phyloP scores from a whole-genome alignment of 2,329 filamentous ascomycete genomes.

The Sporothrix brasiliensis region DNA sequence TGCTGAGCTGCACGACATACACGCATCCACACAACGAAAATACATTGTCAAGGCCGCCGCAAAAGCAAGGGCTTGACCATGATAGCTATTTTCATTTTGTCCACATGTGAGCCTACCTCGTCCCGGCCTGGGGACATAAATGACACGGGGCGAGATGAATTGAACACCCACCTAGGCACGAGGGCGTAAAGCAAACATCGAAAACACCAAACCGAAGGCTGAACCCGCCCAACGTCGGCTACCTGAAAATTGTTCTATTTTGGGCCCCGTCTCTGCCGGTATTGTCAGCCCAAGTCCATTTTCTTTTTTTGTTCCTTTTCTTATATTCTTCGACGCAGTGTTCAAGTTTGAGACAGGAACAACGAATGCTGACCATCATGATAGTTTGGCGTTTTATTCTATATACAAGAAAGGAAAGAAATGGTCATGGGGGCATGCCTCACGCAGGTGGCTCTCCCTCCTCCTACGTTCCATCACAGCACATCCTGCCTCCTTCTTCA shows the following conservation, averaged over 20 bases:
- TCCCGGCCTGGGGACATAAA: constrained; percentile 1
- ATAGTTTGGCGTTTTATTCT: not conserved
- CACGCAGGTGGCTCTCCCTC: not conserved
- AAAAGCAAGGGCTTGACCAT: constrained; percentile 3
- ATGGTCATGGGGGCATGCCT: not conserved
- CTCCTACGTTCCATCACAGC: not conserved
- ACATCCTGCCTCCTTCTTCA: not conserved
- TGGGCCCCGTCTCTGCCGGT: constrained; percentile 12
- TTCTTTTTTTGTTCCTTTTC: too few species aligned
- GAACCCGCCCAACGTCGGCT: not conserved
- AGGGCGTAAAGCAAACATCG: not conserved
- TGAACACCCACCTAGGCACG: not conserved
- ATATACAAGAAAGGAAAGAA: not conserved
- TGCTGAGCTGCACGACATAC: constrained; percentile 15
- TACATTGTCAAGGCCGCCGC: not conserved
- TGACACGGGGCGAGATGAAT: not conserved
- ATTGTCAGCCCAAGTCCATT: not conserved
- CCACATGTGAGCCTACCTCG: too few species aligned
- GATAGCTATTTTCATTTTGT: not conserved
- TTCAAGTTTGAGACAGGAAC: not conserved
- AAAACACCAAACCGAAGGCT: not conserved
- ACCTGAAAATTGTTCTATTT: constrained; percentile 13
- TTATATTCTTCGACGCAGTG: not conserved
- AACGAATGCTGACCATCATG: not conserved
- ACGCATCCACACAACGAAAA: not conserved